Conservation (phyloP, 768 basidiomycete genomes). For the Gloeopeniophorella convolvens region DNA sequence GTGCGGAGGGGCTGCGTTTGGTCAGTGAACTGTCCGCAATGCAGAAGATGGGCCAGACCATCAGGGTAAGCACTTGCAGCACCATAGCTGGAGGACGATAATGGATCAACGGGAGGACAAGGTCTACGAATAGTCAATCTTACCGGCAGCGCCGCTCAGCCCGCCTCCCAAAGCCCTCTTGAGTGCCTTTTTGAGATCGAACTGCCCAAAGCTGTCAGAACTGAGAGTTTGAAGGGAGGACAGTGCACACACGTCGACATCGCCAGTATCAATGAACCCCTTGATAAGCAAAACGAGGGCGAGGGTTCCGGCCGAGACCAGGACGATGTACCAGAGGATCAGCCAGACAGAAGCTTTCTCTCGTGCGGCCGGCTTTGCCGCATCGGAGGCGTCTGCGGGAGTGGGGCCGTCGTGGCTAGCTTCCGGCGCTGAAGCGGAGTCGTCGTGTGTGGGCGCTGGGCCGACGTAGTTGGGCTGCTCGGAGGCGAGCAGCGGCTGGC, state of each 20-base stretch:
- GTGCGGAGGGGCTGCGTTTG: constrained; percentile 73
- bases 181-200: constrained; percentile 72
- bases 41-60: constrained; percentile 35
- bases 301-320: constrained; percentile 33
- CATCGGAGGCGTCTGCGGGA: neutral
- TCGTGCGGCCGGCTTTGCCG: neutral
- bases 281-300: constrained; percentile 53
- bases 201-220: constrained; percentile 38
- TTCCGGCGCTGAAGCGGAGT: neutral
- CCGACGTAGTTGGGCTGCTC: neutral
- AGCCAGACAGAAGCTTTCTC: constrained; percentile 27
- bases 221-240: neutral
- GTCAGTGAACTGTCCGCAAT: constrained; percentile 12
- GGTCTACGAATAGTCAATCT: constrained; percentile 3
- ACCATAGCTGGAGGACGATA: constrained; percentile 80
- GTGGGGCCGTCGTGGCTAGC: neutral
- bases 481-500: constrained; percentile 4
- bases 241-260: constrained; percentile 49
- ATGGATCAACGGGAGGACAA: neutral
- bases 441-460: neutral
- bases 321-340: constrained; percentile 28
- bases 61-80: constrained; percentile 83
- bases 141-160: constrained; percentile 80
- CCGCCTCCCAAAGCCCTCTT: constrained; percentile 86
- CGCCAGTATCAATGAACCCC: constrained; percentile 61